Evolutionary conservation across 2,329 filamentous ascomycete species (phyloP).

Genomic region (Cytospora leucostoma): DNA sequence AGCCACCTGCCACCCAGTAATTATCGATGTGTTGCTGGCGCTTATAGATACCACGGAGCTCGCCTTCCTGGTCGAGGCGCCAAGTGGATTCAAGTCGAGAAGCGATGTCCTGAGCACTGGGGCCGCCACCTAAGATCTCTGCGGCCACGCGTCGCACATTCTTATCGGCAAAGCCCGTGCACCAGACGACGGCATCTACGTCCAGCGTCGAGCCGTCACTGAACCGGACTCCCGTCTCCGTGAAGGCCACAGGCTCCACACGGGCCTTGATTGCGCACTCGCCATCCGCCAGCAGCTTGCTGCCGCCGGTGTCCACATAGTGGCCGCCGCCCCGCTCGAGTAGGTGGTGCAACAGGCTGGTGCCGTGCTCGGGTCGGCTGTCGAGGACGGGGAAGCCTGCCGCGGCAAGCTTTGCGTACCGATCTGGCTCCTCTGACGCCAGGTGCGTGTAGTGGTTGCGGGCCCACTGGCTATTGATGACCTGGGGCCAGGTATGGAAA

Average conservation of each 20-base stretch:
- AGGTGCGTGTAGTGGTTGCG: conserved; percentile 31
- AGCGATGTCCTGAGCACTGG: conserved; percentile 32
- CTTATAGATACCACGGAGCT: conserved; percentile 45
- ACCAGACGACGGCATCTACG: conserved; percentile 43
- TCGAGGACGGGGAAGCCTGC: conserved; percentile 43
- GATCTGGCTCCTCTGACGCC: conserved; percentile 36
- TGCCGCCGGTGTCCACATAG: conserved; percentile 42
- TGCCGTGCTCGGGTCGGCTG: conserved; percentile 32
- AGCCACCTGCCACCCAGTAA: conserved; percentile 40
- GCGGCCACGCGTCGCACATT: conserved; percentile 34
- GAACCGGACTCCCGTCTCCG: conserved; percentile 36
- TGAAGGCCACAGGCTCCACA: conserved; percentile 38
- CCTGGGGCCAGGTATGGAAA: conserved; percentile 28
- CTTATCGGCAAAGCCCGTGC: conserved; percentile 41
- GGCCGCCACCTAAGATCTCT: conserved; percentile 35
- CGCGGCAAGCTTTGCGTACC: conserved; percentile 37
- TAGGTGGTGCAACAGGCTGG: conserved; percentile 35
- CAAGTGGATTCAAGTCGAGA: conserved; percentile 41
- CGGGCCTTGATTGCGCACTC: conserved; percentile 35
- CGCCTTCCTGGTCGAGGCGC: conserved; percentile 45
- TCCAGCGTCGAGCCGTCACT: conserved; percentile 38
- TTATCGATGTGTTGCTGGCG: conserved; percentile 37
- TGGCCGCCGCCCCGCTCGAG: conserved; percentile 42
- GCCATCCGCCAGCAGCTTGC: conserved; percentile 37
- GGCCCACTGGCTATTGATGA: conserved; percentile 30